These are phyloP conservation scores for Apiotrichum porosum DNA, from an alignment of 1,284 basidiomycete genomes.

Conservation along the genomic window DNA sequence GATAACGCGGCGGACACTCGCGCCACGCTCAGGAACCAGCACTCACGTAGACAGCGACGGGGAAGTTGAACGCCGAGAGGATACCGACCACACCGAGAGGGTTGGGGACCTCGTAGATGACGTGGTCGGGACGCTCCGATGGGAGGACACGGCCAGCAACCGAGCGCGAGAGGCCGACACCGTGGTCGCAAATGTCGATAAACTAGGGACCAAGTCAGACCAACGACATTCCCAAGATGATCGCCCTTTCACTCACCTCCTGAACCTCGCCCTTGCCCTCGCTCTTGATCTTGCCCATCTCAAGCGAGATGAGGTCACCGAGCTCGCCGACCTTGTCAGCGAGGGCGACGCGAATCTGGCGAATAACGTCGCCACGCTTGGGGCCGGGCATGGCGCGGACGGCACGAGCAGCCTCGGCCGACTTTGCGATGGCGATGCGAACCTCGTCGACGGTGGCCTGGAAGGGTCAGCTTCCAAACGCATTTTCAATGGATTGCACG, in stretches of 20 bases:
- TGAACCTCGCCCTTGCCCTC: conserved; percentile 85
- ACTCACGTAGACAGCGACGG: conserved; percentile 62
- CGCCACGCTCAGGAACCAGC: too few species aligned
- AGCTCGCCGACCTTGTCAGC: conserved; percentile 73
- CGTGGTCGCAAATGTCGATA: conserved; percentile 54
- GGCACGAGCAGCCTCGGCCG: conserved; percentile 56
- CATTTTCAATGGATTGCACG: too few species aligned
- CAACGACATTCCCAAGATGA: too few species aligned
- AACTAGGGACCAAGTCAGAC: too few species aligned
- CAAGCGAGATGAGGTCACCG: conserved; percentile 65
- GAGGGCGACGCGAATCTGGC: conserved; percentile 81
- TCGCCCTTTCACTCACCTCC: conserved; percentile 38
- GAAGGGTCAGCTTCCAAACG: not conserved
- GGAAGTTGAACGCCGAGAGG: conserved; percentile 88
- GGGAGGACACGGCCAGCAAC: conserved; percentile 82
- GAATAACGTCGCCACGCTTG: conserved; percentile 75
- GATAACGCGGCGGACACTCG: too few species aligned
- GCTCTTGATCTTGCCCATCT: conserved; percentile 88
- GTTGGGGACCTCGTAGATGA: conserved; percentile 83
- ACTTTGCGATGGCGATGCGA: conserved; percentile 20
- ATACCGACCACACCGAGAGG: conserved; percentile 90
- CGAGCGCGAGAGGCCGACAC: conserved; percentile 79
- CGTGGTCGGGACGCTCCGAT: conserved; percentile 82
- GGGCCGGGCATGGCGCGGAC: conserved; percentile 80
- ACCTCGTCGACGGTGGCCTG: conserved; percentile 38